A percentile compares a stretch with the other conserved stretches of the same genome.
phyloP scores from a whole-genome alignment of 2,329 filamentous ascomycete species.

The Aspergillus pseudotamarii region DNA sequence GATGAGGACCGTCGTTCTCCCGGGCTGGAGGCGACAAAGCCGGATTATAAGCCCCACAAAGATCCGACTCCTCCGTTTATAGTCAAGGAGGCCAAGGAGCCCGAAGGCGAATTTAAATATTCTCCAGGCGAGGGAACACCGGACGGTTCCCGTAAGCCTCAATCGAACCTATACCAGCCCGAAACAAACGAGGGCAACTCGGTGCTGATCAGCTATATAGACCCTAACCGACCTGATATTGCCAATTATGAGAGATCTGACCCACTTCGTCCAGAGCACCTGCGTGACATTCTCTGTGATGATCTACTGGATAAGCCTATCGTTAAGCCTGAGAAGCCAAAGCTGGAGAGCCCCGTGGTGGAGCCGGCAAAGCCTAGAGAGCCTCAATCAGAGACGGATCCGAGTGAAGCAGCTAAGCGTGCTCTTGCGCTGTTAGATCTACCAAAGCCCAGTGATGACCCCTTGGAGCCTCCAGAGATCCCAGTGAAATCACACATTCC shows the following conservation, averaged over 20 bases:
- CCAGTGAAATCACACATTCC: neutral
- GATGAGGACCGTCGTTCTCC: constrained; percentile 45
- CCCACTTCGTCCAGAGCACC: constrained; percentile 46
- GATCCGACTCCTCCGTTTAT: constrained; percentile 41
- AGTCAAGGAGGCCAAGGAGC: constrained; percentile 17
- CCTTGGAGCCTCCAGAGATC: neutral
- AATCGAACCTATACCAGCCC: constrained; percentile 29
- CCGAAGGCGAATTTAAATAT: constrained; percentile 26
- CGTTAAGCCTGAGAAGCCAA: neutral
- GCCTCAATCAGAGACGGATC: neutral
- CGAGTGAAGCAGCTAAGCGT: neutral
- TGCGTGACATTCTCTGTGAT: constrained; percentile 15
- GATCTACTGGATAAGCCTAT: neutral
- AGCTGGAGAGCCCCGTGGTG: neutral
- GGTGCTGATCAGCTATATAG: constrained; percentile 68
- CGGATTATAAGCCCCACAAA: constrained; percentile 33
- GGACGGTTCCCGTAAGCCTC: constrained; percentile 41
- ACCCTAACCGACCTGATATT: constrained; percentile 67
- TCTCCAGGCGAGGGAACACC: constrained; percentile 33
- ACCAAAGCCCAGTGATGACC: neutral
- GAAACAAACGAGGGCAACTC: constrained; percentile 59
- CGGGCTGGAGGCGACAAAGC: constrained; percentile 32
- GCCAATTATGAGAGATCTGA: constrained; percentile 59
- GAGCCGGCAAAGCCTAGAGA: neutral
- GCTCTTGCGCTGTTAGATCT: constrained; percentile 6